Base-by-base conservation (phyloP, 2,329 filamentous ascomycete genomes). In the Colletotrichum sp. region DNA sequence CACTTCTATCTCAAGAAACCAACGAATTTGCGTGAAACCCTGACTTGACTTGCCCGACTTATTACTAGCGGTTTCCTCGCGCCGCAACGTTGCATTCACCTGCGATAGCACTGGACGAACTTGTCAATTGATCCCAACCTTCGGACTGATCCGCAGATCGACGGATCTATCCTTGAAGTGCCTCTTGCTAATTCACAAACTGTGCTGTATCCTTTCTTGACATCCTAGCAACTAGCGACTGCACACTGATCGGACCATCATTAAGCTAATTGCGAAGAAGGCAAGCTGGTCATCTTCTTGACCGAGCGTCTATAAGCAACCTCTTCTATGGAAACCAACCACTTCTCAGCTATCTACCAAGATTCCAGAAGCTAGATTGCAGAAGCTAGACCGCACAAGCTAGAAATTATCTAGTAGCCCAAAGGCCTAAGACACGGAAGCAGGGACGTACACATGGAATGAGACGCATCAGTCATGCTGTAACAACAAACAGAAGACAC, bases 61-160 rank as follows among this genome's bases (percentile, higher is more conserved):
- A 0, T 48, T 48, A 13, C 2, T 8, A 48, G 10, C 39, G 2
- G 1, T 48, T 22, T n/a, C 6, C 10, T 22, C 18, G 10, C 6
- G n/a, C 18, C 5, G 18, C 10, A n/a, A 10, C 18, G 2, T 48
- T 6, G 18, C 39, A n/a, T 12, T 48, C 9, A n/a, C 18, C 39
- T 48, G 18, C 10, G 10, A n/a, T 6, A 3, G 36, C 18, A 48
- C 39, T n/a, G 18, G 18, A n/a, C 9, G 9, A 48, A 12, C n/a
- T 22, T 22, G 1, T 22, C n/a, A 48, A 4, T 22, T 4, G 10
- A 22, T 22, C 6, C 6, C 10, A 13, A 8, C 44, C 10, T 22
- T 48, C 10, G n/a, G 4, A 22, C n/a, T 48, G 5, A 22, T 22
- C 10, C 9, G n/a, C n/a, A 4, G 6, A 22, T 22, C 6, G n/a